Evolutionary conservation across 1,284 basidiomycete genomes (phyloP), one percentile per base, ranked within the genome.

Genomic region (Trichosporon sp.): DNA sequence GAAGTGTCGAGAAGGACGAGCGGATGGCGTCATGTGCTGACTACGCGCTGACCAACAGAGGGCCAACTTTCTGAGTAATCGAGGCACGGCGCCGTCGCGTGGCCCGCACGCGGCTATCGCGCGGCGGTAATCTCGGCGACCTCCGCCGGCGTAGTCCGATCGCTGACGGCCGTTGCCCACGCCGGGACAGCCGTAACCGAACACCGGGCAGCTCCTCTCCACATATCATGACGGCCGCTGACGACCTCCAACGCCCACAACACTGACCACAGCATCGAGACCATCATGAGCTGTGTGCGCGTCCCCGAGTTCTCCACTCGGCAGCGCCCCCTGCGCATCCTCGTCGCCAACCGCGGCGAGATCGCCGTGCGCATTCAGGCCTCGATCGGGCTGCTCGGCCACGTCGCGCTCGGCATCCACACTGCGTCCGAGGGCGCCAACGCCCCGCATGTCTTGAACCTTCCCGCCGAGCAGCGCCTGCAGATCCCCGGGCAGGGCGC

Each of bases 321-420:
- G n/a, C 66, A 53, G 23, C 47, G 67, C 15, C 31, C 68, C 6
- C 65, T 72, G 58, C 67, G 69, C 23, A 68, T 72, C 65, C 65
- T 72, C 35, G 35, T 72, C 47, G 69, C 71, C 25, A 72, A 72
- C 64, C 69, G 71, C 31, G 65, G 56, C 65, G 71, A 72, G 69
- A 72, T 72, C 53, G 69, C 71, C 1, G 58, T 68, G 2, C 71
- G 71, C n/a, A 68, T 72, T 60, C 67, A 70, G 58, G 44, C 71
- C 12, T 68, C 69, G 21, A 69, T 70, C 34, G 35, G 51, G 6
- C 66, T 66, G 18, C 67, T 72, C 9, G 71, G 69, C 18, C 69
- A 70, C 31, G 51, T 64, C 35, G 67, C 71, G 2, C 60, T 72
- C 1, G 71, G 71, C 47, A 64, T 72, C 25, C 68, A 70, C 67